Evolutionary conservation across 768 basidiomycete species (phyloP), one percentile per base, ranked within the genome.

Genomic region (Russula compacta): DNA sequence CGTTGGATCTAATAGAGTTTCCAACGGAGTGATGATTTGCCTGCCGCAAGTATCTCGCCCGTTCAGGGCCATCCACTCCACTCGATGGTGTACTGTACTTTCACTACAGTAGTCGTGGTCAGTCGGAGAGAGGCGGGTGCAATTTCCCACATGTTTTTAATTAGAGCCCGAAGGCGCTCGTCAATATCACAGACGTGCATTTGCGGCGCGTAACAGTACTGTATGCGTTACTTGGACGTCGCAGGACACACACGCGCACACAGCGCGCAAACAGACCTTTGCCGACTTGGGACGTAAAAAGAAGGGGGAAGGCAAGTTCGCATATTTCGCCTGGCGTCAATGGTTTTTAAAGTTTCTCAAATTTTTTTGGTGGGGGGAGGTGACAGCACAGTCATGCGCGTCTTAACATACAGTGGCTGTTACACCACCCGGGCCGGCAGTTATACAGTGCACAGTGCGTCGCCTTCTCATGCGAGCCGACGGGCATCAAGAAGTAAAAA

Each of bases 401-500:
- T 3, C 24, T 29, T 29, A 2, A 29, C 24, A 29, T 29, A 29
- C 24, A 3, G 24, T 3, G 24, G 24, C 24, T 29, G 24, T 3
- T 29, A 3, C 24, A 3, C 24, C 24, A 29, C 24, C 24, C 24
- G n/a, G n/a, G 32, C 57, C 32, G 9, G 9, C 38, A n/a, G 12
- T 19, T 12, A 24, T 38, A 40, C 47, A 9, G 44, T 4, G 24
- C 17, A 39, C 9, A 3, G 17, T 46, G 43, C 19, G 43, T 39
- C n/a, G 48, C 40, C 2, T 19, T 17, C 15, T 3, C 21, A n/a
- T 39, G 46, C 36, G 12, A 39, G 52, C 46, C 19, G 47, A 59
- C 54, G 59, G 60, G 48, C 21, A 61, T 56, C 60, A 56, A 40
- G 48, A 61, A 56, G 49, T 29, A 39, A 55, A 56, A 50, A 36